Conservation (phyloP, 768 basidiomycete genomes). For the Mycena rebaudengoi region DNA sequence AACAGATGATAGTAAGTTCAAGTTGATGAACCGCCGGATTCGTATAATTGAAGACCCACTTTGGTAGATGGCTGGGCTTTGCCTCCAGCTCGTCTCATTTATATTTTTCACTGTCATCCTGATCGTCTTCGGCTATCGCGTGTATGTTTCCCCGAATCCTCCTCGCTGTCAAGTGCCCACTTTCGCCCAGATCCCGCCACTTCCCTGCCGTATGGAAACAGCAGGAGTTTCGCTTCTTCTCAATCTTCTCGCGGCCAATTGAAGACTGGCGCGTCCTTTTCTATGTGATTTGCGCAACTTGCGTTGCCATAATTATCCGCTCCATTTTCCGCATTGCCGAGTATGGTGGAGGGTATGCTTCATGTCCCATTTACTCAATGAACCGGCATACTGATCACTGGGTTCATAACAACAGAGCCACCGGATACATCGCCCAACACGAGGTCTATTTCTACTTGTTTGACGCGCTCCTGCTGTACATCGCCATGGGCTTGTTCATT, state of each 20-base stretch:
- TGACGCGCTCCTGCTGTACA: conserved; percentile 61
- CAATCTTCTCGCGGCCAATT: conserved; percentile 5
- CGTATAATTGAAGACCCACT: no score
- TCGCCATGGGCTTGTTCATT: conserved; percentile 52
- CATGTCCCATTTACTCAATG: not conserved
- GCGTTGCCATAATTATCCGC: conserved; percentile 46
- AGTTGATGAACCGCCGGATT: no score
- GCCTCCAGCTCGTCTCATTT: conserved; percentile 52
- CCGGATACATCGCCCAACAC: conserved; percentile 50
- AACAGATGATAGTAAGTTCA: no score
- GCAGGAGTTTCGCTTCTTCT: not conserved
- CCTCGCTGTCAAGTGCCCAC: not conserved
- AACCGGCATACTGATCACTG: not conserved
- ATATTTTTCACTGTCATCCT: conserved; percentile 44
- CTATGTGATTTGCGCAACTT: not conserved
- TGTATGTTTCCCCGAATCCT: conserved; percentile 3
- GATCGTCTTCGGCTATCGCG: conserved; percentile 36
- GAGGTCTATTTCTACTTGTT: conserved; percentile 63
- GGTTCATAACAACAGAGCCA: conserved; percentile 6
- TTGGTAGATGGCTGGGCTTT: conserved; percentile 52
- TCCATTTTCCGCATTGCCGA: conserved; percentile 60
- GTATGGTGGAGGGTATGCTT: conserved; percentile 52
- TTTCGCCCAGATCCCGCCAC: not conserved
- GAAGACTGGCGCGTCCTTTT: conserved; percentile 21
- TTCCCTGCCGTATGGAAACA: conserved; percentile 12